A percentile compares a stretch with the other conserved stretches of the same genome.
Evolutionary conservation across 352 stramenopile genomes (phyloP).

Genomic region (Pythium periplocum): DNA sequence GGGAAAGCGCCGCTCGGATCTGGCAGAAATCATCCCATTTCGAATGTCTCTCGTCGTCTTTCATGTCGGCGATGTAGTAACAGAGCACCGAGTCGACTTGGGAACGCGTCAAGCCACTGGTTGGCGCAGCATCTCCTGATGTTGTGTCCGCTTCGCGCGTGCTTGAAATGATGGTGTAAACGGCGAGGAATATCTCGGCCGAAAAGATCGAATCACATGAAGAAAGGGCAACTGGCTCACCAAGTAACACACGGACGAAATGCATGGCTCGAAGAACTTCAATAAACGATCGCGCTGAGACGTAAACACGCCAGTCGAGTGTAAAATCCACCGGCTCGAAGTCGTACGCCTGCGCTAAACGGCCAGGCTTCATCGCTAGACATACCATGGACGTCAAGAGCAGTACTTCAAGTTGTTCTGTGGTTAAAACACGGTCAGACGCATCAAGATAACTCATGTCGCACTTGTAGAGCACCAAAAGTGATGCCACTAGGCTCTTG

Average conservation of each 20-base stretch:
- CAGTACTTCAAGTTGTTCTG: slow-evolving; percentile 43
- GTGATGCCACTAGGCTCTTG: slow-evolving; percentile 48
- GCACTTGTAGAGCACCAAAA: slow-evolving; percentile 50
- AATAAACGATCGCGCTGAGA: slow-evolving; percentile 36
- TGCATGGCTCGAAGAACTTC: slow-evolving; percentile 53
- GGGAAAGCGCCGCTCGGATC: slow-evolving; percentile 11
- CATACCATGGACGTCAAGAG: slow-evolving; percentile 54
- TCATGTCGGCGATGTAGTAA: slow-evolving; percentile 16
- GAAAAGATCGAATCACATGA: slow-evolving; percentile 54
- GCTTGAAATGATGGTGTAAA: slow-evolving; percentile 31
- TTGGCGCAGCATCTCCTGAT: background rate
- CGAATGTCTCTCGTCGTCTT: slow-evolving; percentile 11
- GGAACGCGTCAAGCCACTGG: slow-evolving; percentile 2
- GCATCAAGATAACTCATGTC: slow-evolving; percentile 28
- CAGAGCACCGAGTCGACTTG: slow-evolving; percentile 20
- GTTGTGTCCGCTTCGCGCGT: background rate
- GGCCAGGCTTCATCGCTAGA: slow-evolving; percentile 14
- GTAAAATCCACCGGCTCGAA: slow-evolving; percentile 26
- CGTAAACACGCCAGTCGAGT: slow-evolving; percentile 48
- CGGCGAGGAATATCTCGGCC: slow-evolving; percentile 52
- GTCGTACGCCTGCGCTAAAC: slow-evolving; percentile 8
- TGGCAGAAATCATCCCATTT: slow-evolving; percentile 20
- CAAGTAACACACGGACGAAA: slow-evolving; percentile 43
- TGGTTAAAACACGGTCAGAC: slow-evolving; percentile 22
- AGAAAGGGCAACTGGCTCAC: slow-evolving; percentile 17